Base-by-base conservation (phyloP, 2,329 filamentous ascomycete species). In the Ophiocordyceps unilateralis region DNA sequence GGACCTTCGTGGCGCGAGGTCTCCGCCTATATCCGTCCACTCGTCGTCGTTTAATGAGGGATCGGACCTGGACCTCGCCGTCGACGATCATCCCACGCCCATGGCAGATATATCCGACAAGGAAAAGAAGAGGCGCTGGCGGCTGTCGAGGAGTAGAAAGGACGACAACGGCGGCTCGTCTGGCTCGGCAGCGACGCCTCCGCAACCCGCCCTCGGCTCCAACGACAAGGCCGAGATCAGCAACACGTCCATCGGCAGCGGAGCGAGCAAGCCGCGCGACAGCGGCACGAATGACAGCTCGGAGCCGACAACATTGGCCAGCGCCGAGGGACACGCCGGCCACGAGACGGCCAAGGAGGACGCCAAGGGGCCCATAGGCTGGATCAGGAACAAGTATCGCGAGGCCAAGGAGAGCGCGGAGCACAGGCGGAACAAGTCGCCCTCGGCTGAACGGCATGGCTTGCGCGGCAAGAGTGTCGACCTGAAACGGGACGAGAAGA, bases 31-130 rank as follows among this genome's bases (percentile, higher is more conserved):
- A 3, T 93, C 87, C 0, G 68, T 87, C 45, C 77, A 83, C 50
- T 89, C 85, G 23, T 89, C 85, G 22, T 77, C 73, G 0, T 76
- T 78, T 49, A 91, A 89, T 21, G 87, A 93, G 50, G 76, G 80
- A 20, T 93, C 86, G 0, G 87, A 94, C 55, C 57, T 78, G 24
- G 87, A 93, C 48, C 78, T 82, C 47, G 59, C 70, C 10, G 40
- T 51, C 8, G 83, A 87, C 23, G 82, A 86, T 26, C 51, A 60
- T 1, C 52, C 55, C 7, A 51, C 59, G 6, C 44, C 51, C 22
- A 50, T 51, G n/a, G 42, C 58, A 30, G 69, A 69, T 4, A 58
- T 60, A 38, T 66, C 75, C 14, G 78, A 82, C 43, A 78, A 73
- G 51, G 78, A 83, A 43, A 83, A 78, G 59, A 82, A 80, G 53